Conservation (phyloP, 495 filamentous ascomycete genomes). For the Penicillium verhagenii region DNA sequence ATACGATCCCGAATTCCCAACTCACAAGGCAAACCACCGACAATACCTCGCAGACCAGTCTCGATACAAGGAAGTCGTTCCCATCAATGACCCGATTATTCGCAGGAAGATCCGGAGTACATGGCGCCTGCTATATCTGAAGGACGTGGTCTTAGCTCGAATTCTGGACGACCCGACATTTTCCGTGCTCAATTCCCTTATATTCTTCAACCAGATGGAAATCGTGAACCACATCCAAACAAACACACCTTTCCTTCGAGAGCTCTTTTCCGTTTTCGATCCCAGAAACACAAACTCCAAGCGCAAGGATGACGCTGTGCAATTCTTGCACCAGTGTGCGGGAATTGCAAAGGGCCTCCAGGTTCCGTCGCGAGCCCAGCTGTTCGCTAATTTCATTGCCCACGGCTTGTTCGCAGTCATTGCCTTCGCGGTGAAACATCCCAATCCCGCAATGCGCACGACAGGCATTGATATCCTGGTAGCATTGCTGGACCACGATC, state of each 20-base stretch:
- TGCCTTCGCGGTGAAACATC: slow-evolving; percentile 82
- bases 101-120: slow-evolving; percentile 92
- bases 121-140: slow-evolving; percentile 95
- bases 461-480: slow-evolving; percentile 93
- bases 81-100: slow-evolving; percentile 76
- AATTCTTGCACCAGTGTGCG: slow-evolving; percentile 96
- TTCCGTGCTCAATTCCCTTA: slow-evolving; percentile 93
- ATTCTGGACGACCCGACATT: slow-evolving; percentile 98
- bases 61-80: slow-evolving; percentile 94
- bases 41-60: slow-evolving; percentile 87
- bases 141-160: slow-evolving; percentile 93
- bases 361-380: slow-evolving; percentile 68
- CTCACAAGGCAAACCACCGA: slow-evolving; percentile 95
- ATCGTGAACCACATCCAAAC: slow-evolving; percentile 89
- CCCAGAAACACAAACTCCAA: slow-evolving; percentile 58
- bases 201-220: slow-evolving; percentile 98
- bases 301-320: slow-evolving; percentile 89
- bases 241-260: slow-evolving; percentile 72
- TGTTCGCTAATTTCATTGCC: slow-evolving; percentile 87
- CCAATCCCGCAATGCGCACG: slow-evolving; percentile 80
- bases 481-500: slow-evolving; percentile 93
- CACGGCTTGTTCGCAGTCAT: slow-evolving; percentile 88
- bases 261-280: slow-evolving; percentile 88
- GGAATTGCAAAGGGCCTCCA: slow-evolving; percentile 93
- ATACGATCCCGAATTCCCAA: slow-evolving; percentile 99